phyloP scores from a whole-genome alignment of 2,329 filamentous ascomycete genomes.

The Cladophialophora immunda region DNA sequence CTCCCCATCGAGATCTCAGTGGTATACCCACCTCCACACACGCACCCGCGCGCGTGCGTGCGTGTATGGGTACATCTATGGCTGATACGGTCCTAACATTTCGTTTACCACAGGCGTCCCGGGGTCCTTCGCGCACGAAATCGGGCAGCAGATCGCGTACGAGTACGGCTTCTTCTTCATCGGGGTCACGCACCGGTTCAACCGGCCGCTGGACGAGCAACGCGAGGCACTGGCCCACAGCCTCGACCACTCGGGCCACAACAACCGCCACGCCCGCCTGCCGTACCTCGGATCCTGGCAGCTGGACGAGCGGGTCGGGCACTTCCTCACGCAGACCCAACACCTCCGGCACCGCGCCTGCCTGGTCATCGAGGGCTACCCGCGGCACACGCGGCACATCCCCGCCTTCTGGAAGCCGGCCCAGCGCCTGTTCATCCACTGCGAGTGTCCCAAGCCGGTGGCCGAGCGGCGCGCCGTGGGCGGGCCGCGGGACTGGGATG shows the following conservation, averaged over 20 bases:
- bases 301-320: neutral
- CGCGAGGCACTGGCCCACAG: neutral
- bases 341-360: neutral
- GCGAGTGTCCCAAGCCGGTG: neutral
- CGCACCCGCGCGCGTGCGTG: too few relatives aligned
- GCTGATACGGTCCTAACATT: too few relatives aligned
- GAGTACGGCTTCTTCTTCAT: neutral
- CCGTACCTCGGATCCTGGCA: neutral
- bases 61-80: too few relatives aligned
- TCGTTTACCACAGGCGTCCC: neutral
- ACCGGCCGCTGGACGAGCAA: neutral
- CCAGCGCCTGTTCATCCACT: neutral
- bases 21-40: too few relatives aligned
- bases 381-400: neutral
- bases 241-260: neutral
- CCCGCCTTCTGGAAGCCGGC: neutral
- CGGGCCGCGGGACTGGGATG: neutral
- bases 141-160: neutral
- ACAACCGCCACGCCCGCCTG: neutral
- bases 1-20: too few relatives aligned
- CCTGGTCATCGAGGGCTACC: neutral
- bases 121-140: neutral
- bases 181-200: neutral
- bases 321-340: neutral
- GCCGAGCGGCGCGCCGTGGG: neutral